Percentiles rank a stretch among this genome's conserved stretches.
These are phyloP conservation scores for Paramecium pentaurelia DNA, from an alignment of 73 alveolate species.

Conservation along the genomic window DNA sequence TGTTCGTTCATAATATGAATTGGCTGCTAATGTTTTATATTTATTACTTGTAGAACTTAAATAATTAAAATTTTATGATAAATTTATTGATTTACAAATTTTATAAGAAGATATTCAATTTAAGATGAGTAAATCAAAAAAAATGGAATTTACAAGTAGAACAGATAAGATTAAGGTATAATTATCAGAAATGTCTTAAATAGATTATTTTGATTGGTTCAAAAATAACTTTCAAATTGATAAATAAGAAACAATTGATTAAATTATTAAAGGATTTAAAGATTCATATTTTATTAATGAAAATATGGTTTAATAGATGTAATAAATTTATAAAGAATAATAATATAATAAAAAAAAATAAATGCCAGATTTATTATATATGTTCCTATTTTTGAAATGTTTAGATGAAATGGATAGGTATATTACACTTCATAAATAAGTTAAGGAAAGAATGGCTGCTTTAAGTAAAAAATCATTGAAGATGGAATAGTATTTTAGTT, in stretches of 20 bases:
- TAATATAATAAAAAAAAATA: neutral
- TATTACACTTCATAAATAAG: neutral
- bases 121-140: neutral
- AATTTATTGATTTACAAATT: neutral
- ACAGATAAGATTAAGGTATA: neutral
- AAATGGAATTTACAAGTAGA: neutral
- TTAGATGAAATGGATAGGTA: constrained; percentile 36
- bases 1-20: neutral
- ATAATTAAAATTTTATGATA: neutral
- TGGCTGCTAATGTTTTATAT: constrained; percentile 13
- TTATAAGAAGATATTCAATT: neutral
- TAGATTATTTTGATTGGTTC: neutral
- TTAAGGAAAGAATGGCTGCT: neutral
- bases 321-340: neutral
- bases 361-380: constrained; percentile 10
- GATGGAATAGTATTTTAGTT: neutral
- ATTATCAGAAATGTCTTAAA: neutral
- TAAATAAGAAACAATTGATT: neutral
- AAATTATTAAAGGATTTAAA: constrained; percentile 22
- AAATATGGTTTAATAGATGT: neutral
- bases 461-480: neutral
- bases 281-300: constrained; percentile 3
- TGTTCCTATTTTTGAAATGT: neutral
- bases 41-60: neutral
- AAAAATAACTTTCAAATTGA: neutral